Percentiles rank a stretch among this genome's conserved stretches.
These are phyloP conservation scores for Tricholoma hemisulphureum DNA, from an alignment of 768 basidiomycete species.

Conservation along the genomic window DNA sequence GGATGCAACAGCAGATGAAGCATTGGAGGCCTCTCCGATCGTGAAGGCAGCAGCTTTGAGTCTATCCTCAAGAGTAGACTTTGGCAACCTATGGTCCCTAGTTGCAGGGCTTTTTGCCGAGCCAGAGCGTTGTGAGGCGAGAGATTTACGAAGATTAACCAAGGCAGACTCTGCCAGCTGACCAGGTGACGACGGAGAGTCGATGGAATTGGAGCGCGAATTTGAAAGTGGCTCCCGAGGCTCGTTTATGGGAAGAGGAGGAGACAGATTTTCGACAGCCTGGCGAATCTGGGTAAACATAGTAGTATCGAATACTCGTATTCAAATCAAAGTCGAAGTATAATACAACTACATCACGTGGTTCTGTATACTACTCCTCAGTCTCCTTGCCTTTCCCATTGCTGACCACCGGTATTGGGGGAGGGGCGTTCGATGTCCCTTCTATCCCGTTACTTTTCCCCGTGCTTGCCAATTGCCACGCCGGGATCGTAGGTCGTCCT, in stretches of 20 bases:
- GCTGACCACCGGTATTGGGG: slow-evolving; percentile 6
- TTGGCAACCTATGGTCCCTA: slow-evolving; percentile 29
- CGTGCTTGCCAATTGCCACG: slow-evolving; percentile 78
- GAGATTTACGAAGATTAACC: slow-evolving; percentile 61
- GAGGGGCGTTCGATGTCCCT: slow-evolving; percentile 10
- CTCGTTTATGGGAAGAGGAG: slow-evolving; percentile 23
- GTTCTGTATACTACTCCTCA: slow-evolving; percentile 18
- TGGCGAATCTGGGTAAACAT: slow-evolving; percentile 80
- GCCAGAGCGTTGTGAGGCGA: slow-evolving; percentile 49
- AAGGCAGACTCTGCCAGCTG: slow-evolving; percentile 63
- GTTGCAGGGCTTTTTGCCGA: slow-evolving; percentile 13
- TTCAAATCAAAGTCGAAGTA: no score
- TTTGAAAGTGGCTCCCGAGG: slow-evolving; percentile 15
- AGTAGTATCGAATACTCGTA: background rate
- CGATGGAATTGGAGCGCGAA: slow-evolving; percentile 40
- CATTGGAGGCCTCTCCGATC: slow-evolving; percentile 52
- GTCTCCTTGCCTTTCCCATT: slow-evolving; percentile 65
- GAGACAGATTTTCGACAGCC: slow-evolving; percentile 66
- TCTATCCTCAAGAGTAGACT: slow-evolving; percentile 72
- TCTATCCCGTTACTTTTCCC: slow-evolving; percentile 19
- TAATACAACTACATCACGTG: background rate
- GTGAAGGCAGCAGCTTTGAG: slow-evolving; percentile 63
- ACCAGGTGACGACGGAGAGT: slow-evolving; percentile 35
- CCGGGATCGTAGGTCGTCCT: slow-evolving; percentile 75
- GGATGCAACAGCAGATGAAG: slow-evolving; percentile 41